Conservation (phyloP, 495 filamentous ascomycete species). For the Aspergillus avenaceus region DNA sequence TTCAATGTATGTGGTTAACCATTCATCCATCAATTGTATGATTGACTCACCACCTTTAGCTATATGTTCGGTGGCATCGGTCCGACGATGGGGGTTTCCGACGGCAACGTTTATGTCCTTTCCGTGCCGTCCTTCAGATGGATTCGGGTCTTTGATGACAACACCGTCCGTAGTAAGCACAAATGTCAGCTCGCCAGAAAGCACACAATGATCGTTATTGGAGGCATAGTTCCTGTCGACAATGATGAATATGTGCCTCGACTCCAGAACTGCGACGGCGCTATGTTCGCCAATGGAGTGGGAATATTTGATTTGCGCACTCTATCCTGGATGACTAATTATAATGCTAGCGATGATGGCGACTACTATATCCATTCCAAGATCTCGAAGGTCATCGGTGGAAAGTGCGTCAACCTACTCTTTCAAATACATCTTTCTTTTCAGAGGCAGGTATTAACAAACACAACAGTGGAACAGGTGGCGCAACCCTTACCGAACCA, state of each 20-base stretch:
- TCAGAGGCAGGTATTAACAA: too few relatives aligned
- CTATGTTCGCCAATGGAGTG: slow-evolving; percentile 1
- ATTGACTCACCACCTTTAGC: not conserved
- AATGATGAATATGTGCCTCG: slow-evolving; percentile 1
- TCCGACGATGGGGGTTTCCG: not conserved
- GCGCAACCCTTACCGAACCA: too few relatives aligned
- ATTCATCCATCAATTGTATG: too few relatives aligned
- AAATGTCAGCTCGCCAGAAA: slow-evolving; percentile 1
- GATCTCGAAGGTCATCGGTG: slow-evolving; percentile 5
- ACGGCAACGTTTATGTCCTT: slow-evolving; percentile 6
- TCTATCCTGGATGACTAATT: slow-evolving; percentile 1
- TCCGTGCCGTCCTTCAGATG: slow-evolving; percentile 6
- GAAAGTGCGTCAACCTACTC: not conserved
- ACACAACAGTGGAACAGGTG: too few relatives aligned
- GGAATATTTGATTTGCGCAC: slow-evolving; percentile 2
- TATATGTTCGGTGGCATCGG: slow-evolving; percentile 6
- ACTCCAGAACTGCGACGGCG: slow-evolving; percentile 1
- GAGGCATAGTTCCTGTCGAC: not conserved
- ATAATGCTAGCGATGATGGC: not conserved
- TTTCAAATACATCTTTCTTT: not conserved
- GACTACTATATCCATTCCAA: not conserved
- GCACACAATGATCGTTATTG: not conserved
- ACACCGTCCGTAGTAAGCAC: slow-evolving; percentile 1
- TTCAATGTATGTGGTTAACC: slow-evolving; percentile 3
- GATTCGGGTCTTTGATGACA: slow-evolving; percentile 4